These are phyloP conservation scores for Aspergillus ibericus DNA, from an alignment of 2,329 filamentous ascomycete genomes.

Conservation along the genomic window DNA sequence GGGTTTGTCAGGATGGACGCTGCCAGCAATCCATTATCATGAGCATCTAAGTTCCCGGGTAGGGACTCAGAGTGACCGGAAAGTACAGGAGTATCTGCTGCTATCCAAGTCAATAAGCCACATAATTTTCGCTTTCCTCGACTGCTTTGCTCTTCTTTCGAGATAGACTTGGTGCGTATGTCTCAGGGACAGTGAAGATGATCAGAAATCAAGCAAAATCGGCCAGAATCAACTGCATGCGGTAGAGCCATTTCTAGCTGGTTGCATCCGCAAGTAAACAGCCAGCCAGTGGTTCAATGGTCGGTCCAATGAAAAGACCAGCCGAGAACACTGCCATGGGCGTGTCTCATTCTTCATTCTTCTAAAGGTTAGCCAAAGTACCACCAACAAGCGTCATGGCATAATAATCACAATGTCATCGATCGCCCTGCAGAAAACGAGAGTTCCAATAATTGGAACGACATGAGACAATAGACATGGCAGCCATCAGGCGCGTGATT, in stretches of 20 bases:
- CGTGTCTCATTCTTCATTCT: constrained; percentile 77
- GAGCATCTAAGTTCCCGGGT: neutral
- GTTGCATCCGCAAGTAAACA: constrained; percentile 70
- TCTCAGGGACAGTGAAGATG: constrained; percentile 86
- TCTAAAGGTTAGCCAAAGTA: constrained; percentile 81
- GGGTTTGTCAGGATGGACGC: neutral
- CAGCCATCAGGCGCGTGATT: constrained; percentile 66
- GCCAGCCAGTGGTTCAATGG: constrained; percentile 73
- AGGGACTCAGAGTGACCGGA: neutral
- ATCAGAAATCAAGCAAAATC: constrained; percentile 71
- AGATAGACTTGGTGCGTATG: constrained; percentile 81
- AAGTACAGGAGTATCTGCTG: neutral
- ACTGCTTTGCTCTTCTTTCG: constrained; percentile 65
- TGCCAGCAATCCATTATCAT: neutral
- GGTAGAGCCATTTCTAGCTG: constrained; percentile 84
- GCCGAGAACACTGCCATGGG: constrained; percentile 85
- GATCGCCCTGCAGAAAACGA: constrained; percentile 73
- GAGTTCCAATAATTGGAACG: constrained; percentile 70
- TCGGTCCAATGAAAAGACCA: constrained; percentile 79
- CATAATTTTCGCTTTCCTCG: too few relatives aligned
- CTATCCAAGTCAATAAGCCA: neutral
- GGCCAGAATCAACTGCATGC: constrained; percentile 78
- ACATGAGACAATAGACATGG: constrained; percentile 82
- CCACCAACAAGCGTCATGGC: constrained; percentile 86
- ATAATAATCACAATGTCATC: constrained; percentile 80